Conservation (phyloP, 139 green algal genomes). For the Coelastrella sp. region DNA sequence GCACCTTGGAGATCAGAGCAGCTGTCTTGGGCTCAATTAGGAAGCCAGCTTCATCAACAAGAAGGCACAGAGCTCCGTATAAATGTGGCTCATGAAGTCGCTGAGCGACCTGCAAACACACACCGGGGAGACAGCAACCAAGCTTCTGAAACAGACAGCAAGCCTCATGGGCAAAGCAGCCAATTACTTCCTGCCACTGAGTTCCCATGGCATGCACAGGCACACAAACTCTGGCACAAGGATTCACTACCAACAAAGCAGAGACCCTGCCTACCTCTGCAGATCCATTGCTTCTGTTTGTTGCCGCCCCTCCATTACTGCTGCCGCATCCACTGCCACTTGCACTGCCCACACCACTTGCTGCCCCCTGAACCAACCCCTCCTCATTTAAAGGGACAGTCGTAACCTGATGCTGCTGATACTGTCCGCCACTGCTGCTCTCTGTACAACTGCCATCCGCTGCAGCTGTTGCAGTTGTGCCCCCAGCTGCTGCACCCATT, state of each 20-base stretch:
- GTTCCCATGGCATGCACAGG: too few relatives aligned
- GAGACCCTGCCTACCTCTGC: constrained; percentile 2
- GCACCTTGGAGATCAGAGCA: constrained; percentile 37
- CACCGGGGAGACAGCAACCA: neutral
- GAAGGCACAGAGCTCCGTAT: constrained; percentile 68
- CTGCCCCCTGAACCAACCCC: neutral
- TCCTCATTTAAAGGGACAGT: neutral
- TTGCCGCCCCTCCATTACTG: constrained; percentile 15
- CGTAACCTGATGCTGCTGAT: constrained; percentile 9
- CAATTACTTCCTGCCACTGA: too few relatives aligned
- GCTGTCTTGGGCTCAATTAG: constrained; percentile 70
- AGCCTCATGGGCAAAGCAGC: too few relatives aligned
- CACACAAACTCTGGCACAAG: too few relatives aligned
- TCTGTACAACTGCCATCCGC: too few relatives aligned
- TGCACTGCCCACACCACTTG: neutral
- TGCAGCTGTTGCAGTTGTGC: neutral
- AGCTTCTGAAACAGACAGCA: too few relatives aligned
- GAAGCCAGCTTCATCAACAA: constrained; percentile 83
- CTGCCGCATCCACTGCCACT: neutral
- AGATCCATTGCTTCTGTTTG: neutral
- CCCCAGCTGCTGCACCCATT: neutral
- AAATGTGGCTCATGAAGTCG: constrained; percentile 54
- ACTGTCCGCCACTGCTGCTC: neutral
- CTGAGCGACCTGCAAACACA: constrained; percentile 50
- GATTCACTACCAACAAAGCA: neutral